Base-by-base conservation (phyloP, 1,139 yeast species). In the Debaryomycetaceae sp. region DNA sequence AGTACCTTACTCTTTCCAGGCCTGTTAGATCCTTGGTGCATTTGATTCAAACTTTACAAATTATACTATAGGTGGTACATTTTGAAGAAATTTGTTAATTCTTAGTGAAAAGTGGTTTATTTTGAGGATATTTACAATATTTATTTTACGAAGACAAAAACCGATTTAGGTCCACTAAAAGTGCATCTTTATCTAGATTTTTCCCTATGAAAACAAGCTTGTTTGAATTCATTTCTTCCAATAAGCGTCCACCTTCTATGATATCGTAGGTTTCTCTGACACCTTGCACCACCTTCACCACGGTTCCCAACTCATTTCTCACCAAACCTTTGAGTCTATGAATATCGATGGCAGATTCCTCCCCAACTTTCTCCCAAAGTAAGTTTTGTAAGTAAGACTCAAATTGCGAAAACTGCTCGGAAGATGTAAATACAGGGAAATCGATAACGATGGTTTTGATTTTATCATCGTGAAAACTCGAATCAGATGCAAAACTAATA, bases 241-340 rank as follows among this genome's bases (percentile, higher is more conserved):
- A 61, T 29, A 70, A 53, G 5, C 52, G 55, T 0, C 74, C 78
- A 0, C 77, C 78, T 13, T 77, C 79, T 5, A 84, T 73, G 1
- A 88, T 70, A 47, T 92, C 98, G 59, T 88, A 92, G 0, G 96
- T 87, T 44, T 88, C 95, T 45, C 98, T 70, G 0, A 92, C 98
- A 5, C 95, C 98, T 58, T 92, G 98, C n/a, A 92, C 65, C 2
- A 92, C 89, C 44, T 76, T 69, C n/a, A 75, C 80, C 31, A 53
- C 59, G 14, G 34, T 38, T 2, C 49, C 53, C 5, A 59, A 56
- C 6, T 55, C 56, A n/a, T 41, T 37, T 32, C 49, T 47, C 3
- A 82, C 75, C 6, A 87, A 61, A 0, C 97, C 98, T 56, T 94
- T 92, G 4, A 85, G 66, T 45, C 99, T 65, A 51, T 89, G 96